Evolutionary conservation across 805 yeast genomes (phyloP).

Genomic region (Candida berthetii): DNA sequence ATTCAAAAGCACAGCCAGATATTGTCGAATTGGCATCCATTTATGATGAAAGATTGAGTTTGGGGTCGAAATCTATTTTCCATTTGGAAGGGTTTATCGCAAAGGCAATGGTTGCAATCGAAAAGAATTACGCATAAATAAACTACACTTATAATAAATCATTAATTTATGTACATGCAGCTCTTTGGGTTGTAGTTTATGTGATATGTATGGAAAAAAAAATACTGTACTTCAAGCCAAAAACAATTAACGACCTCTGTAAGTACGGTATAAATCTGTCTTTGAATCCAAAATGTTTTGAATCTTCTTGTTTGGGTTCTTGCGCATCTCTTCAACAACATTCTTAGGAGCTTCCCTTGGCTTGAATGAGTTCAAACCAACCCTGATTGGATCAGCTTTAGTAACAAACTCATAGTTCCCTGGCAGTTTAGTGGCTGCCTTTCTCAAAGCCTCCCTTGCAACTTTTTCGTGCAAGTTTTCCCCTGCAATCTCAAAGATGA

Average conservation of each 20-base stretch:
- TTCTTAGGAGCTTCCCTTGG: conserved; percentile 38
- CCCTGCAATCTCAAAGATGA: conserved; percentile 77
- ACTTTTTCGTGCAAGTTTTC: conserved; percentile 78
- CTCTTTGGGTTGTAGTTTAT: too few species aligned
- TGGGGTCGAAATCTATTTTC: conserved; percentile 86
- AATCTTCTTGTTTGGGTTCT: conserved; percentile 62
- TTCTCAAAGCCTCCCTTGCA: conserved; percentile 84
- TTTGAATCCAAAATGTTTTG: conserved; percentile 46
- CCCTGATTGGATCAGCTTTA: conserved; percentile 57
- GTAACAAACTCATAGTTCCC: conserved; percentile 85
- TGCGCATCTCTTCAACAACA: conserved; percentile 44
- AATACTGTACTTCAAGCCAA: too few species aligned
- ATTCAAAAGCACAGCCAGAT: conserved; percentile 27
- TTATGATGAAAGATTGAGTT: conserved; percentile 79
- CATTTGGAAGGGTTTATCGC: conserved; percentile 95
- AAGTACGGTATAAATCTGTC: conserved; percentile 47
- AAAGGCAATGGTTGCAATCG: conserved; percentile 73
- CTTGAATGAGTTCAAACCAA: conserved; percentile 54
- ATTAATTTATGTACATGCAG: conserved; percentile 1
- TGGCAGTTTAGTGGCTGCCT: conserved; percentile 88
- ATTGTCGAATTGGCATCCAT: conserved; percentile 56
- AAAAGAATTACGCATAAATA: conserved; percentile 21
- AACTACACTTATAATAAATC: not conserved
- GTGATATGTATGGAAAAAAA: too few species aligned
- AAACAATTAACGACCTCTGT: conserved; percentile 60